Conservation (phyloP, 148 eudicot species). For the Rhododendron ferrugineum region DNA sequence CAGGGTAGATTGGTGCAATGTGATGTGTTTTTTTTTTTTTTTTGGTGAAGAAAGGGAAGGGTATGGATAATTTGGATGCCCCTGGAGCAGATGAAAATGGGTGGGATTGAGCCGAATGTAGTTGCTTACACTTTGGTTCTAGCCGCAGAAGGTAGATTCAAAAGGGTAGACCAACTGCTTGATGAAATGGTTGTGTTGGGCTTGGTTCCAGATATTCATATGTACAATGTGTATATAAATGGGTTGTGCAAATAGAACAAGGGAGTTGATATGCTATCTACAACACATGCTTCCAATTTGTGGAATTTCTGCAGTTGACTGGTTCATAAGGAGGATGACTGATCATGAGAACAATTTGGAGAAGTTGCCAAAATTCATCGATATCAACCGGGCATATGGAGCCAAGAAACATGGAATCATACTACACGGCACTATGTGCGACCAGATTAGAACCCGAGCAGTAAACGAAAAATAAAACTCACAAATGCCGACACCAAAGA, state of each 20-base stretch:
- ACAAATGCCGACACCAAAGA: too few species aligned
- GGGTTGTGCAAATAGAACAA: constrained; percentile 47
- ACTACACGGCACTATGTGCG: too few species aligned
- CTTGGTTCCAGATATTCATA: constrained; percentile 45
- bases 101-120: constrained; percentile 38
- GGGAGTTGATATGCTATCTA: constrained; percentile 33
- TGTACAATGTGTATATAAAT: constrained; percentile 44
- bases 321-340: too few species aligned
- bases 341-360: too few species aligned
- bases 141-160: constrained; percentile 25
- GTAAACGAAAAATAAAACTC: too few species aligned
- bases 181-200: constrained; percentile 61
- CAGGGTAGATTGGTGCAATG: constrained; percentile 39
- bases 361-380: too few species aligned
- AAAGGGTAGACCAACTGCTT: constrained; percentile 44
- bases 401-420: too few species aligned
- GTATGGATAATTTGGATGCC: constrained; percentile 35
- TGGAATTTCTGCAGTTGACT: too few species aligned
- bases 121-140: constrained; percentile 43
- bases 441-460: too few species aligned
- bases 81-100: constrained; percentile 42
- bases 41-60: constrained; percentile 34
- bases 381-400: too few species aligned
- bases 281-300: too few species aligned
- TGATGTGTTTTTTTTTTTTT: constrained; percentile 39